Base-by-base conservation (phyloP, 345 rosid genomes). In the Ceriops tagal region DNA sequence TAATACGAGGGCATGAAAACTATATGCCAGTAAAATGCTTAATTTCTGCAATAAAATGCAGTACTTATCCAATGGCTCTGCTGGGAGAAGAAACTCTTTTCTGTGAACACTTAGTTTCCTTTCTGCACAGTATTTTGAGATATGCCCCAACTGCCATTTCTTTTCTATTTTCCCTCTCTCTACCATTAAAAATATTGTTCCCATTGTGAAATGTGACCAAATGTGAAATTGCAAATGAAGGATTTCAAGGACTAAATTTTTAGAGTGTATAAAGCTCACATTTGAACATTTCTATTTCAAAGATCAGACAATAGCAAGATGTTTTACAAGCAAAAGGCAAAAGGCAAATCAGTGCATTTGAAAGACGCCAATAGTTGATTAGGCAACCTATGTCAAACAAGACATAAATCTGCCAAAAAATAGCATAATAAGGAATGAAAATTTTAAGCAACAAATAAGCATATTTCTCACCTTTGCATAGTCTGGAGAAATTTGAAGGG, bases 391-490 rank as follows among this genome's bases (percentile, higher is more conserved):
- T 58, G 9, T 13, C 31, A 57, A 18, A 30, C 27, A 39, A 43
- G 63, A 18, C 56, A 58, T 7, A 18, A 8, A 39, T 46, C 64
- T 31, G 21, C 57, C 21, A 22, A 8, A 11, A 43, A 10, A n/a
- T 7, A 56, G 61, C 19, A 53, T 21, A 30, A 30, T 20, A 71
- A 53, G 32, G 53, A 26, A 28, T 49, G 61, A 20, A 71, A 35
- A 30, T 7, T 28, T 18, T 6, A 5, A 53, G 62, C 21, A 46
- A 58, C 9, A 58, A 31, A 61, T 8, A 67, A 64, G 66, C 16
- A 51, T 46, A 63, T n/a, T 24, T 56, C 26, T 71, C 73, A 87
- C 98, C 98, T 92, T 92, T 11, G 89, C 72, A 79, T 90, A 92
- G 56, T 37, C 69, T 67, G 90, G 86, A 73, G 83, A 87, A 67